Conservation (phyloP, 225 moss, liverwort and hornwort genomes). For the Sphagnum tenellum region DNA sequence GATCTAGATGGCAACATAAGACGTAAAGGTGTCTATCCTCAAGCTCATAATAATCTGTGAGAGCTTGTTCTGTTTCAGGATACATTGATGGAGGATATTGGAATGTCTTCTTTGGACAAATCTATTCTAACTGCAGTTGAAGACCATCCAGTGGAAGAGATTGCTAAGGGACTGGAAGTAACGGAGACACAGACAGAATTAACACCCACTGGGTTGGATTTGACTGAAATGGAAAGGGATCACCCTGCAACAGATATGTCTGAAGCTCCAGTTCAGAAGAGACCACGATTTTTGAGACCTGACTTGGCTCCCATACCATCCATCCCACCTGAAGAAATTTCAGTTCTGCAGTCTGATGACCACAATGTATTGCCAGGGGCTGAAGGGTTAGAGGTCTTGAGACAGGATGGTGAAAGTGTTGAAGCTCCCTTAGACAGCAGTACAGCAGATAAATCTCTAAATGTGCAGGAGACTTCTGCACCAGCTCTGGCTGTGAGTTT, state of each 20-base stretch:
- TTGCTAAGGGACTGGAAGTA: neutral
- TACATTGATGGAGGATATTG: conserved; percentile 17
- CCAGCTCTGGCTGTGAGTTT: conserved; percentile 15
- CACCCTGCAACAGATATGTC: conserved; percentile 37
- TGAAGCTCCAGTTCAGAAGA: conserved; percentile 59
- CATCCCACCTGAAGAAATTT: conserved; percentile 10
- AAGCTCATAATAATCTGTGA: too few relatives aligned
- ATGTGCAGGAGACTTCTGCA: conserved; percentile 14
- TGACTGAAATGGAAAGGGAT: conserved; percentile 34
- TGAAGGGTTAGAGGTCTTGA: conserved; percentile 2
- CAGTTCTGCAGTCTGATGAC: conserved; percentile 13
- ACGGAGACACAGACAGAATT: conserved; percentile 17
- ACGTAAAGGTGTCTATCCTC: too few relatives aligned
- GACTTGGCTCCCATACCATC: conserved; percentile 13
- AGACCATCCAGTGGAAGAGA: conserved; percentile 12
- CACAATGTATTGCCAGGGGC: conserved; percentile 8
- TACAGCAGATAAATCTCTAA: conserved; percentile 14
- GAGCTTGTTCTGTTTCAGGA: conserved; percentile 10
- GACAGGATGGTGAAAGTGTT: conserved; percentile 2
- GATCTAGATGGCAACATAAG: too few relatives aligned
- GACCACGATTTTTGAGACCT: conserved; percentile 43
- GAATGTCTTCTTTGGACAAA: neutral
- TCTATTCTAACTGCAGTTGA: conserved; percentile 8
- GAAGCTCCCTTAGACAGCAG: conserved; percentile 12
- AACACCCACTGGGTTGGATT: neutral